Conservation (phyloP, 1,139 yeast genomes). For the Pichia sp. region DNA sequence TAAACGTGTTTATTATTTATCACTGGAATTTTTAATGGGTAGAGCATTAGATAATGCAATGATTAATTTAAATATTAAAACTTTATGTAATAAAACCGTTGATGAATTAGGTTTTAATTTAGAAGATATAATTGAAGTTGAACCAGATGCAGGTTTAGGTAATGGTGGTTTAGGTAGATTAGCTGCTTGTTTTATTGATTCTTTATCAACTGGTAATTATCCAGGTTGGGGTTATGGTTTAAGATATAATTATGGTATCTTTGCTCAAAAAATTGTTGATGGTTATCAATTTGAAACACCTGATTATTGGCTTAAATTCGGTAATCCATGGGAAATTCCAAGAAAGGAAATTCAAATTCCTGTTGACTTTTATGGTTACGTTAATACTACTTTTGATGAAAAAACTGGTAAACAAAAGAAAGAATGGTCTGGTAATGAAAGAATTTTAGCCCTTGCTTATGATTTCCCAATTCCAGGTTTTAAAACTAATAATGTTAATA, state of each 20-base stretch:
- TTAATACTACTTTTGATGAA: constrained; percentile 42
- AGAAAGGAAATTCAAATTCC: constrained; percentile 85
- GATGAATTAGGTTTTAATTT: constrained; percentile 77
- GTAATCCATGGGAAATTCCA: constrained; percentile 91
- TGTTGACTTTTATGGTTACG: constrained; percentile 86
- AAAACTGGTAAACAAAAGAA: constrained; percentile 46
- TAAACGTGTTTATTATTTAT: constrained; percentile 80
- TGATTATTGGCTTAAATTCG: constrained; percentile 84
- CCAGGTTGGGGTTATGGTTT: constrained; percentile 98
- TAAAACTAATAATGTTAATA: constrained; percentile 77
- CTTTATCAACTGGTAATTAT: constrained; percentile 77
- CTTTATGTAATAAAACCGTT: constrained; percentile 46
- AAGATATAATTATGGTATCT: constrained; percentile 90
- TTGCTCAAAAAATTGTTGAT: constrained; percentile 82
- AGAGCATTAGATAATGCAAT: constrained; percentile 92
- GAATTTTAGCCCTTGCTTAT: constrained; percentile 85
- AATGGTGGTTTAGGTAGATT: constrained; percentile 94
- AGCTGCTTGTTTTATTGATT: constrained; percentile 92
- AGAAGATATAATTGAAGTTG: constrained; percentile 80
- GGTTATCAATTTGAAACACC: constrained; percentile 95
- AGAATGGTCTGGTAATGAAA: constrained; percentile 83
- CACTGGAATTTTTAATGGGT: constrained; percentile 91
- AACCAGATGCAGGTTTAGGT: constrained; percentile 93
- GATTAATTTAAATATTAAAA: constrained; percentile 57
- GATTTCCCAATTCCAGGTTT: constrained; percentile 94